Conservation (phyloP, 176 grass and related monocot genomes). For the Zea mays region Zm-B73-REFERENCE-NAM-5.0 NC_050102.1:16720501-16721000, state of each 20-base stretch:
- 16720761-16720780: not conserved
- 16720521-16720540: not conserved
- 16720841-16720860: not conserved
- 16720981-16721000: not conserved
- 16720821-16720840: not conserved
- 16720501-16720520: not conserved
- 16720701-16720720: too few relatives aligned
- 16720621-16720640: slow-evolving; percentile 3
- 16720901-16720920: not conserved
- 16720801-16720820: slow-evolving; percentile 4
- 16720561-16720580: not conserved
- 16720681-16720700: not conserved
- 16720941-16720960: not conserved
- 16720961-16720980: not conserved
- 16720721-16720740: not conserved
- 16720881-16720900: too few relatives aligned
- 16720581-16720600: not conserved
- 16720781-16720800: not conserved
- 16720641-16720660: not conserved
- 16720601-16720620: not conserved
- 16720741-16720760: not conserved
- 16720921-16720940: not conserved
- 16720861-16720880: not conserved
- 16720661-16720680: not conserved
- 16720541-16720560: not conserved